Conservation (phyloP, 495 filamentous ascomycete genomes). For the Alectoria sarmentosa region DNA sequence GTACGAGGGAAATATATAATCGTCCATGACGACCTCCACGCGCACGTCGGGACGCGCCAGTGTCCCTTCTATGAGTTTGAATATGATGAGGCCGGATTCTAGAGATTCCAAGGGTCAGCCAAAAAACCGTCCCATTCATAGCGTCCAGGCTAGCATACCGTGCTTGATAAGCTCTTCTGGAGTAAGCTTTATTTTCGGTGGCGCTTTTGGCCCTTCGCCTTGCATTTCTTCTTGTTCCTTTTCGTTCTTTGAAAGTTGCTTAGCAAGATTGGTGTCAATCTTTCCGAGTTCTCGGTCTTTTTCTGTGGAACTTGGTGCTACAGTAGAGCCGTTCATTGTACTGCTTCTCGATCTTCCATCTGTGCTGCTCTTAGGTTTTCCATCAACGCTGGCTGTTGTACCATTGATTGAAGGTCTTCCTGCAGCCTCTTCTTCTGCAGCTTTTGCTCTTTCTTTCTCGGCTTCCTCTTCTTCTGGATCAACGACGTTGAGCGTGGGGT, state of each 20-base stretch:
- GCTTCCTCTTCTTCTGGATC: constrained; percentile 90
- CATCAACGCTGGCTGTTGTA: constrained; percentile 19
- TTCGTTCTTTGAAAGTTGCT: constrained; percentile 40
- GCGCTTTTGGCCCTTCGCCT: constrained; percentile 42
- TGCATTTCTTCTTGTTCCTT: constrained; percentile 47
- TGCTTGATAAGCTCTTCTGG: constrained; percentile 74
- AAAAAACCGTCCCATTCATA: not conserved
- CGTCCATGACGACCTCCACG: constrained; percentile 88
- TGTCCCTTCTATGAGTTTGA: constrained; percentile 85
- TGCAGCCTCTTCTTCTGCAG: constrained; percentile 38
- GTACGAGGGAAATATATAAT: constrained; percentile 88
- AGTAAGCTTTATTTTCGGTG: constrained; percentile 72
- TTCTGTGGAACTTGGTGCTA: constrained; percentile 16
- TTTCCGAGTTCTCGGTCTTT: constrained; percentile 21
- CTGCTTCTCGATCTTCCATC: constrained; percentile 32
- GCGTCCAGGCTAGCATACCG: constrained; percentile 36
- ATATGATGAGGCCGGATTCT: constrained; percentile 90
- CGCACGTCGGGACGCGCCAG: constrained; percentile 67
- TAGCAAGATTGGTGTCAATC: constrained; percentile 32
- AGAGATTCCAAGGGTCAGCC: constrained; percentile 21
- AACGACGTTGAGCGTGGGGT: constrained; percentile 74
- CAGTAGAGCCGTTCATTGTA: constrained; percentile 26
- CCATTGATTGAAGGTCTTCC: constrained; percentile 29
- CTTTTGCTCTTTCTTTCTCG: constrained; percentile 36
- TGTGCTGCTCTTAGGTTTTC: constrained; percentile 32